Base-by-base conservation (phyloP, 495 filamentous ascomycete species). In the Talaromyces stipitatus region DNA sequence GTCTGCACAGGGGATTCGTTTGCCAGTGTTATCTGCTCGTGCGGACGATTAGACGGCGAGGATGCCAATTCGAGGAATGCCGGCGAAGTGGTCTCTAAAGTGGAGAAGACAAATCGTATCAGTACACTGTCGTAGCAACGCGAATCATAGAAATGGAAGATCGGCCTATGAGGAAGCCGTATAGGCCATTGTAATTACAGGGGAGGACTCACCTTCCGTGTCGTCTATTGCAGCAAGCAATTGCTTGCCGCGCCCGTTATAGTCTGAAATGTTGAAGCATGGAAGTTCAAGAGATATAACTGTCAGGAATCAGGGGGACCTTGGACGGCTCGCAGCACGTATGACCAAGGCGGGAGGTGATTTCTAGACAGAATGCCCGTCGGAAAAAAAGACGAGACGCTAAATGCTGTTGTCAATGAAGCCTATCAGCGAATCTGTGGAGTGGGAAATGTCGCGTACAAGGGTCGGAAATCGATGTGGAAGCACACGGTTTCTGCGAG, bases 221-320 rank as follows among this genome's bases (percentile, higher is more conserved):
- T 76, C 73, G 74, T 72, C 71, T 73, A 66, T 71, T 73, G 74
- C 74, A 78, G 75, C 75, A 78, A 78, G 75, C 75, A 73, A 68
- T 71, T 72, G 75, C 75, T 78, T 78, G 75, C 75, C 72, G 75
- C 75, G 73, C 71, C 69, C 65, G 64, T 74, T 78, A 78, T 72
- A 60, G 70, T 73, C 75, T 70, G 74, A 68, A 78, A 78, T 78
- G 66, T 68, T 74, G 73, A 76, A 72, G 72, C 75, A 76, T 76
- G 75, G 71, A 75, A 73, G 67, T n/a, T 70, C 63, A 62, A 67
- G 27, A 41, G 16, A 16, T 22, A 23, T 24, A 56, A n/a, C 11
- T 30, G 54, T 12, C 45, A 24, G 28, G 1, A 32, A 32, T 57
- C 26, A 55, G 36, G 30, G 33, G 55, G 33, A 33, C 50, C 26